A percentile compares a stretch with the other conserved stretches of the same genome.
Conservation (phyloP, 2,329 filamentous ascomycete species). For the Didymella keratinophila region DNA sequence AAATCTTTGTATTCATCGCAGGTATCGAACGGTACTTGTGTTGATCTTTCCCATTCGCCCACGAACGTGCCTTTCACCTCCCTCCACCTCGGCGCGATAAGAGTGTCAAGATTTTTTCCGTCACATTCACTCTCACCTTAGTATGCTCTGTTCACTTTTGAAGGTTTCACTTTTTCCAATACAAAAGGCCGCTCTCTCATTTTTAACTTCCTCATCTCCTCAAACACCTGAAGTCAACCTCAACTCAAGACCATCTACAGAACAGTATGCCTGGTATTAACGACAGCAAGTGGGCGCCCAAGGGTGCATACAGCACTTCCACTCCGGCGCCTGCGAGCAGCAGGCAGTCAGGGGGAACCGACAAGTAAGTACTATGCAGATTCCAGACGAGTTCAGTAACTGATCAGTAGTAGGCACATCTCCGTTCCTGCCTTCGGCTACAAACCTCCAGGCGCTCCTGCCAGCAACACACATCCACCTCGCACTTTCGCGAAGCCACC, state of each 20-base stretch:
- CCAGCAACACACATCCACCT: neutral
- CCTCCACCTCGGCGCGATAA: neutral
- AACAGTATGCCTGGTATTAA: neutral
- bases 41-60: too few species aligned
- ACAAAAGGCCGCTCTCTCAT: neutral
- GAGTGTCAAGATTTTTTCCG: neutral
- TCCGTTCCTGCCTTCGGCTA: neutral
- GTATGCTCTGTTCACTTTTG: neutral
- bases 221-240: neutral
- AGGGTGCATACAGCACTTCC: neutral
- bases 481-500: neutral
- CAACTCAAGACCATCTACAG: neutral
- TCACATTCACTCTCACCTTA: neutral
- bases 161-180: neutral
- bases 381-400: neutral
- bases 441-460: neutral
- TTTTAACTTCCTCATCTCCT: too few species aligned
- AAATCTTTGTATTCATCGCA: too few species aligned
- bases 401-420: neutral
- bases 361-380: neutral
- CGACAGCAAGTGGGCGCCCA: constrained; percentile 1
- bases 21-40: too few species aligned
- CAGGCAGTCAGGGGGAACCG: neutral
- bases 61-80: too few species aligned
- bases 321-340: neutral